Percentiles rank a stretch among this genome's conserved stretches.
Conservation (phyloP, 441 rosid species). For the Metrosideros polymorpha region DNA sequence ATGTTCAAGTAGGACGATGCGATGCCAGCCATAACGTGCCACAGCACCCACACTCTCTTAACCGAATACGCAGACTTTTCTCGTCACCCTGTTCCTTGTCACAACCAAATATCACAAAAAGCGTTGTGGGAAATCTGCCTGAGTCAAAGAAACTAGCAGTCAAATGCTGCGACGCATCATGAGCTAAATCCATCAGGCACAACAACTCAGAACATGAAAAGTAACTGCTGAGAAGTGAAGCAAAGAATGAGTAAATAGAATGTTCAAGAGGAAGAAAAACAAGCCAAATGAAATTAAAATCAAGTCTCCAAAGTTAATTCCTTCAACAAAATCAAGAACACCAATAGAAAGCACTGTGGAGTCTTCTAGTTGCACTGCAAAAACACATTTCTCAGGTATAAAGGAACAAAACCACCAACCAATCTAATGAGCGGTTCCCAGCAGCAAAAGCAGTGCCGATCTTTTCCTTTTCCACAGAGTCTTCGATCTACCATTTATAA, state of each 20-base stretch:
- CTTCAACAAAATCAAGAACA: neutral
- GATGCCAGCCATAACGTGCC: neutral
- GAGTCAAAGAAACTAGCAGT: neutral
- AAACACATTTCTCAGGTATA: neutral
- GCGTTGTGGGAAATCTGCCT: neutral
- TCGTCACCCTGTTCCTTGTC: neutral
- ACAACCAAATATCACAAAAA: neutral
- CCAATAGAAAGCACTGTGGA: neutral
- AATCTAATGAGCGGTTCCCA: neutral
- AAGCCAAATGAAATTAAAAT: neutral
- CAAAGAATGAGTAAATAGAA: neutral
- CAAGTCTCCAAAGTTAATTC: neutral
- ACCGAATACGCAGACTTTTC: neutral
- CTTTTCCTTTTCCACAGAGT: neutral
- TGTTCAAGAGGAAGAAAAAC: neutral
- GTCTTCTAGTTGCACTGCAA: neutral
- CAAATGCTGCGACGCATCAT: neutral
- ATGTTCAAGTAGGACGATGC: neutral
- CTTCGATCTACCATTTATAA: slow-evolving; percentile 25
- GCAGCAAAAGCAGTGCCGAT: neutral
- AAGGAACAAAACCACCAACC: neutral
- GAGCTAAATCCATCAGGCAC: neutral
- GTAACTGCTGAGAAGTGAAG: neutral
- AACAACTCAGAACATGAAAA: neutral
- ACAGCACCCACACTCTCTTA: neutral